Evolutionary conservation across 129 eudicot genomes (phyloP).

Genomic region (Escallonia rubra): DNA sequence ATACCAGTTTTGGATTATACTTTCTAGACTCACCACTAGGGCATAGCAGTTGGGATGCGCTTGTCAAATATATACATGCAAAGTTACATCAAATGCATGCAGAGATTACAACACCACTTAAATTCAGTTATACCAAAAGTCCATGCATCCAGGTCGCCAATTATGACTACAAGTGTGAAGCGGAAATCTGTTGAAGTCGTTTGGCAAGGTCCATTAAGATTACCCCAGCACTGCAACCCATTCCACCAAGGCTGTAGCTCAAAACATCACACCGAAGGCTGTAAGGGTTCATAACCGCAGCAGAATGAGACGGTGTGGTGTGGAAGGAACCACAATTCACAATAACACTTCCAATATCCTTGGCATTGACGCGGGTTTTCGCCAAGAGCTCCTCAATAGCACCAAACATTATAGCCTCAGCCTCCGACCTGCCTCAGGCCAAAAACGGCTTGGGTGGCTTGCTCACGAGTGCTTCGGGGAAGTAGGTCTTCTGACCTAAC

Average conservation of each 20-base stretch:
- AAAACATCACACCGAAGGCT: conserved; percentile 71
- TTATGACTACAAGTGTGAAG: too few species aligned
- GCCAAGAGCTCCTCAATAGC: conserved; percentile 71
- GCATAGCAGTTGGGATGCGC: conserved; percentile 8
- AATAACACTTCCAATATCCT: conserved; percentile 67
- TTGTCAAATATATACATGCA: background rate
- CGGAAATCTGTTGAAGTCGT: conserved; percentile 56
- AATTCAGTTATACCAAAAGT: too few species aligned
- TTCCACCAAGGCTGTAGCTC: conserved; percentile 81
- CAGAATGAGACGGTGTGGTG: conserved; percentile 66
- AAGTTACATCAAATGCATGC: too few species aligned
- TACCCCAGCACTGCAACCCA: conserved; percentile 96
- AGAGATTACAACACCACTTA: too few species aligned
- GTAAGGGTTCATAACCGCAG: conserved; percentile 80
- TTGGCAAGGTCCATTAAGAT: conserved; percentile 74
- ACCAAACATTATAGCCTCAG: conserved; percentile 87
- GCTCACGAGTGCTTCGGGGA: conserved; percentile 57
- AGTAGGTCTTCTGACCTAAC: conserved; percentile 69
- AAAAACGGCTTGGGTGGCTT: conserved; percentile 68
- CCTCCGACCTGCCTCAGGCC: conserved; percentile 83
- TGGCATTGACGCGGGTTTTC: conserved; percentile 57
- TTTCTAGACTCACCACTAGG: conserved; percentile 12
- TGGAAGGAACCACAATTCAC: conserved; percentile 70
- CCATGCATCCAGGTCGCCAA: too few species aligned
- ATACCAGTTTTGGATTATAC: conserved; percentile 13